A percentile compares a stretch with the other conserved stretches of the same genome.
Evolutionary conservation across 495 filamentous ascomycete species (phyloP).

Genomic region (Lasiosphaeria ovina): DNA sequence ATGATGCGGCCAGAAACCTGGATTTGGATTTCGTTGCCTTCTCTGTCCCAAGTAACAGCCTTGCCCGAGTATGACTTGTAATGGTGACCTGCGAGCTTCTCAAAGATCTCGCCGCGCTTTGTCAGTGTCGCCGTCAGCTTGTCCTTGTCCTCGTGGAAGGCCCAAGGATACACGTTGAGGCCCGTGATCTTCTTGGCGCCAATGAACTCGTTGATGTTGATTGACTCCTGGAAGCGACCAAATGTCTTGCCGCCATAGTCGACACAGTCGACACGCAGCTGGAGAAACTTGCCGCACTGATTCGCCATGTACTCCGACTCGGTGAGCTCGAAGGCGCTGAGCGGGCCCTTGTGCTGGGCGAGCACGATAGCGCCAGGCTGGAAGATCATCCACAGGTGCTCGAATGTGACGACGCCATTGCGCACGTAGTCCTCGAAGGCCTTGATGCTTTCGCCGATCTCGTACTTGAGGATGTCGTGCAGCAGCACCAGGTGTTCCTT

Average conservation of each 20-base stretch:
- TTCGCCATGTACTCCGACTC: slow-evolving; percentile 31
- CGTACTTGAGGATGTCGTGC: slow-evolving; percentile 52
- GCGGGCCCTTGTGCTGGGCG: slow-evolving; percentile 26
- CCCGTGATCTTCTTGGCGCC: slow-evolving; percentile 57
- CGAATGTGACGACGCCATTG: slow-evolving; percentile 60
- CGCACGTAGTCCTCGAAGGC: slow-evolving; percentile 55
- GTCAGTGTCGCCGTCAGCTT: slow-evolving; percentile 40
- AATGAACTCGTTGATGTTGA: slow-evolving; percentile 49
- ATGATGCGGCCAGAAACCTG: slow-evolving; percentile 33
- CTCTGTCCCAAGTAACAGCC: slow-evolving; percentile 36
- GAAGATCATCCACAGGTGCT: slow-evolving; percentile 49
- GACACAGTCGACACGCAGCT: slow-evolving; percentile 45
- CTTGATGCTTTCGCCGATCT: slow-evolving; percentile 57
- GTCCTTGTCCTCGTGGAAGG: slow-evolving; percentile 50
- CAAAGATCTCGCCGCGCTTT: slow-evolving; percentile 49
- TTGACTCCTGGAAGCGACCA: slow-evolving; percentile 43
- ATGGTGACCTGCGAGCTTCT: slow-evolving; percentile 56
- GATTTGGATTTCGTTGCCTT: slow-evolving; percentile 33
- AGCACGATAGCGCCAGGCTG: slow-evolving; percentile 38
- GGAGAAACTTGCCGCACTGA: slow-evolving; percentile 42
- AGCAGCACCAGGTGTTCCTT: slow-evolving; percentile 59
- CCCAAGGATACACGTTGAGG: slow-evolving; percentile 56
- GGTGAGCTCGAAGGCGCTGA: slow-evolving; percentile 35
- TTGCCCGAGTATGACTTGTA: slow-evolving; percentile 55
- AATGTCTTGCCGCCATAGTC: slow-evolving; percentile 62